phyloP scores from a whole-genome alignment of 2,329 filamentous ascomycete genomes.

The Pyrenochaeta sp. region DNA sequence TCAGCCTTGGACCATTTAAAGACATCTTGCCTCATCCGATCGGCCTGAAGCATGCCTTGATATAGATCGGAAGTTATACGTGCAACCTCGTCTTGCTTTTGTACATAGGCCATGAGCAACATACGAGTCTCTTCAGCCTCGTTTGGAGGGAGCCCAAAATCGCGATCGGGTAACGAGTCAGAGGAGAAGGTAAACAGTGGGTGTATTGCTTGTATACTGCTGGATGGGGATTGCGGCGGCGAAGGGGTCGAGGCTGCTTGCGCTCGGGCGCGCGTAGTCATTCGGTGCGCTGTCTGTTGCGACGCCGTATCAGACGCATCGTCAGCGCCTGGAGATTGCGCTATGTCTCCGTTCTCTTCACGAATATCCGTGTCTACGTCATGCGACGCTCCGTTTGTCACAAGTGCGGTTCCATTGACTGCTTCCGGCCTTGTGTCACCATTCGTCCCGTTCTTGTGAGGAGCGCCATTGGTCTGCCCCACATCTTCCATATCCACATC shows the following conservation, averaged over 20 bases:
- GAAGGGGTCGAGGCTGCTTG: conserved; percentile 53
- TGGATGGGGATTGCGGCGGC: conserved; percentile 56
- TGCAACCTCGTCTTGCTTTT: conserved; percentile 86
- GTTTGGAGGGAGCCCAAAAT: conserved; percentile 73
- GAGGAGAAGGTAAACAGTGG: conserved; percentile 76
- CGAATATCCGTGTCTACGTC: conserved; percentile 16
- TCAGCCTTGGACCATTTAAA: conserved; percentile 81
- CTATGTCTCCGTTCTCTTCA: conserved; percentile 34
- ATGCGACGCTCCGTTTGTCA: conserved; percentile 33
- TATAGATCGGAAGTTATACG: conserved; percentile 74
- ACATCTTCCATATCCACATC: conserved; percentile 43
- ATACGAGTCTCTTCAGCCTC: conserved; percentile 83
- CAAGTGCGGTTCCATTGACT: conserved; percentile 26
- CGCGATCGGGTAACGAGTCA: conserved; percentile 70
- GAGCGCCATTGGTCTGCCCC: conserved; percentile 25
- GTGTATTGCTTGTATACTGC: conserved; percentile 69
- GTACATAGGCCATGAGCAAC: conserved; percentile 77
- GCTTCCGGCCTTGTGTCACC: conserved; percentile 9
- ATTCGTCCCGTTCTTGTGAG: conserved; percentile 16
- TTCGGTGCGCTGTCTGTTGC: conserved; percentile 57
- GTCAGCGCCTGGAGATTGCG: conserved; percentile 34
- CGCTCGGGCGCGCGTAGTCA: conserved; percentile 64
- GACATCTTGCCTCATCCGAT: conserved; percentile 75
- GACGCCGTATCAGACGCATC: conserved; percentile 55
- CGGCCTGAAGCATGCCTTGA: conserved; percentile 74